Evolutionary conservation across 2,329 filamentous ascomycete species (phyloP).

Genomic region (Arthrobotrys musiformis): DNA sequence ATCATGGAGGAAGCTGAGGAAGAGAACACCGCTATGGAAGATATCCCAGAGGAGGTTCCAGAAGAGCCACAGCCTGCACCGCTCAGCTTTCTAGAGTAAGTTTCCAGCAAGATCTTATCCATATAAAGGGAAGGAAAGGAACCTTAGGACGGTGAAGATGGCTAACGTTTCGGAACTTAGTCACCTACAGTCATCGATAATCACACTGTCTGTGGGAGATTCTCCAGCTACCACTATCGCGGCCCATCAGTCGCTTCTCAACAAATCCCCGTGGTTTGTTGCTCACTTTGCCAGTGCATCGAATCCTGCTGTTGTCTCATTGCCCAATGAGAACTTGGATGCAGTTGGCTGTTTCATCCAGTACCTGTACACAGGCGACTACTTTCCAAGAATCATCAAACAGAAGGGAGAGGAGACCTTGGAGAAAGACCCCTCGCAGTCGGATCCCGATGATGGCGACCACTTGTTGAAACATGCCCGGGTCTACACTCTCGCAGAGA

Average conservation of each 20-base stretch:
- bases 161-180: slow-evolving; percentile 65
- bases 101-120: neutral
- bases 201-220: slow-evolving; percentile 75
- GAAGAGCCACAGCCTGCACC: slow-evolving; percentile 38
- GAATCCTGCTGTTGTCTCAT: slow-evolving; percentile 74
- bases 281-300: slow-evolving; percentile 72
- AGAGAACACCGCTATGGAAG: slow-evolving; percentile 48
- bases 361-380: slow-evolving; percentile 85
- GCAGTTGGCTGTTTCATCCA: slow-evolving; percentile 83
- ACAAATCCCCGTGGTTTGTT: slow-evolving; percentile 77
- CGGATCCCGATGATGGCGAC: slow-evolving; percentile 78
- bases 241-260: slow-evolving; percentile 81
- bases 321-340: slow-evolving; percentile 75
- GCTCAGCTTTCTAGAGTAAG: slow-evolving; percentile 50
- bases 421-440: slow-evolving; percentile 73
- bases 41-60: slow-evolving; percentile 30
- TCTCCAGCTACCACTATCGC: slow-evolving; percentile 71
- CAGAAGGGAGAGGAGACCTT: slow-evolving; percentile 73
- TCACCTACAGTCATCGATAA: slow-evolving; percentile 76
- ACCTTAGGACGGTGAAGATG: neutral
- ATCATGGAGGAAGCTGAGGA: slow-evolving; percentile 48
- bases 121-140: neutral
- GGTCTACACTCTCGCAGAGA: slow-evolving; percentile 87
- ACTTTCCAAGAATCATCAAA: slow-evolving; percentile 75
- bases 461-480: slow-evolving; percentile 89